Evolutionary conservation across 2,329 filamentous ascomycete species (phyloP).

Genomic region (Colletotrichum paranaense): DNA sequence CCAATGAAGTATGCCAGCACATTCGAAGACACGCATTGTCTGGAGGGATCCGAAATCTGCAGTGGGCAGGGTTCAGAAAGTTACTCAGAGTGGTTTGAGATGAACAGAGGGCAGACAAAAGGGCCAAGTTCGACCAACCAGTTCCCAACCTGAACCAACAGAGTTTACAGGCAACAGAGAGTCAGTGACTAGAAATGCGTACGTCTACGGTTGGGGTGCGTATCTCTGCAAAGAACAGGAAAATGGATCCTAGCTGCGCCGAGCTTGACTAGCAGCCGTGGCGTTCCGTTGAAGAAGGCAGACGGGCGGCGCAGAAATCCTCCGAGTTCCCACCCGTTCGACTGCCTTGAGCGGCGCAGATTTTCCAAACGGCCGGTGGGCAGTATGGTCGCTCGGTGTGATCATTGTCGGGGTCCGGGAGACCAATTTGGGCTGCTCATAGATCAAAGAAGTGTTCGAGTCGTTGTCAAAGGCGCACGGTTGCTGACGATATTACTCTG

Average conservation of each 20-base stretch:
- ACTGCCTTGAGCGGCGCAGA: neutral
- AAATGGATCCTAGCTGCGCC: neutral
- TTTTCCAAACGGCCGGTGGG: neutral
- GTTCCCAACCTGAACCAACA: neutral
- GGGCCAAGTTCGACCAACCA: neutral
- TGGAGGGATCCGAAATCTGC: neutral
- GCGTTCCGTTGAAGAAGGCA: neutral
- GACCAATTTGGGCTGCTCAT: neutral
- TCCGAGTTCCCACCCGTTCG: neutral
- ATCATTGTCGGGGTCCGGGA: neutral
- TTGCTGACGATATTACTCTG: neutral
- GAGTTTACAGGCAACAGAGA: no score
- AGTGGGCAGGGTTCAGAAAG: neutral
- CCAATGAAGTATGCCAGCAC: neutral
- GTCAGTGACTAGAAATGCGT: no score
- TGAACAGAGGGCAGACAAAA: neutral
- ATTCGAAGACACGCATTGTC: neutral
- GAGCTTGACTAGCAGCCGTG: neutral
- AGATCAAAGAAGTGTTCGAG: neutral
- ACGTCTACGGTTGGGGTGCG: neutral
- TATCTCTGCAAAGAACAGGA: neutral
- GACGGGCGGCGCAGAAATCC: neutral
- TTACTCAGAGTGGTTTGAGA: conserved; percentile 1
- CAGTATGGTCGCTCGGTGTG: neutral
- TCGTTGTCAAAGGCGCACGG: neutral